These are phyloP conservation scores for Saturnispora ahearnii DNA, from an alignment of 805 yeast genomes.

Conservation along the genomic window DNA sequence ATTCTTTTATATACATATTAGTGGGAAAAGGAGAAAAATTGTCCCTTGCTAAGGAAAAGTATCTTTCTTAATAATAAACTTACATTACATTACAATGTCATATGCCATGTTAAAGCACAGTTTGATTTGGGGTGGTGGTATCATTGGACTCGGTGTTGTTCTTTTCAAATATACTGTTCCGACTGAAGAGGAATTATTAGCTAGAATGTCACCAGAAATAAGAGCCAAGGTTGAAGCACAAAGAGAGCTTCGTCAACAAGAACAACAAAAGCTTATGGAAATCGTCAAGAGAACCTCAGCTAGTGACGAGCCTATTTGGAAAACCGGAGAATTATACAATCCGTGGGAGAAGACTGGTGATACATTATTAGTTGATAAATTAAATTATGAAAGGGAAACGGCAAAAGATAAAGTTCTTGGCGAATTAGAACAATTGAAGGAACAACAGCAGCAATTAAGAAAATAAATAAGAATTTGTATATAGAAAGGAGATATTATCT, in stretches of 20 bases:
- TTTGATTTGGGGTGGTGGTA: slow-evolving; percentile 45
- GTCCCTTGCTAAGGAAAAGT: not conserved
- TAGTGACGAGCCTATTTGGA: slow-evolving; percentile 77
- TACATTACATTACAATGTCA: not conserved
- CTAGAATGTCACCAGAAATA: slow-evolving; percentile 72
- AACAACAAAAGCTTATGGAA: slow-evolving; percentile 61
- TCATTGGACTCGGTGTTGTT: slow-evolving; percentile 65
- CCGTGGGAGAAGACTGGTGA: slow-evolving; percentile 50
- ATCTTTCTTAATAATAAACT: not conserved
- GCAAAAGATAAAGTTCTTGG: slow-evolving; percentile 33
- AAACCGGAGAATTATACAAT: slow-evolving; percentile 56
- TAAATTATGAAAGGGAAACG: slow-evolving; percentile 37
- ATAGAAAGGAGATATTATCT: not conserved
- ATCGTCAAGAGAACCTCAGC: slow-evolving; percentile 54
- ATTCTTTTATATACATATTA: not conserved
- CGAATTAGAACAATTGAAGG: slow-evolving; percentile 34
- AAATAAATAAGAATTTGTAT: not conserved
- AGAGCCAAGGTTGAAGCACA: slow-evolving; percentile 65
- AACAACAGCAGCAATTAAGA: slow-evolving; percentile 25
- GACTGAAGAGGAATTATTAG: slow-evolving; percentile 70
- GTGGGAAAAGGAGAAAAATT: not conserved
- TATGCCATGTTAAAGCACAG: slow-evolving; percentile 23
- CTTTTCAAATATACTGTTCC: slow-evolving; percentile 73
- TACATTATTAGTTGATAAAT: slow-evolving; percentile 32
- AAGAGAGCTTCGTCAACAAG: slow-evolving; percentile 50